A percentile compares a stretch with the other conserved stretches of the same genome.
Evolutionary conservation across 768 basidiomycete species (phyloP).

Genomic region (Termitomyces sp.): DNA sequence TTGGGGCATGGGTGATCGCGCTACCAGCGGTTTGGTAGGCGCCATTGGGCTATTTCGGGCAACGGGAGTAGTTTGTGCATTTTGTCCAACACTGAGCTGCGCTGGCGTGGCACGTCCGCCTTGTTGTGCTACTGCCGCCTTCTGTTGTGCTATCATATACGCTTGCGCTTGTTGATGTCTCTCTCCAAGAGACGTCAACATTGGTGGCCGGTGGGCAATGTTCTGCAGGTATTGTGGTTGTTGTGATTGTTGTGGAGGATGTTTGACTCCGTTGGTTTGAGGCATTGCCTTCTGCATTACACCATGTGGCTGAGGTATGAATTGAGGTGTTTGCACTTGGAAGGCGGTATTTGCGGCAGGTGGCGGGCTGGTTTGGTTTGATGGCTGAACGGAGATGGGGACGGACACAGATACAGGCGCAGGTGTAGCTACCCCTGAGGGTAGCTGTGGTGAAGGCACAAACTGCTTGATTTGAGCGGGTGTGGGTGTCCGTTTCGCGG

Average conservation of each 20-base stretch:
- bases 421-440: constrained; percentile 13
- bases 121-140: constrained; percentile 12
- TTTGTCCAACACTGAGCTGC: constrained; percentile 14
- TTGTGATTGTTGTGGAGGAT: constrained; percentile 1
- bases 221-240: background rate
- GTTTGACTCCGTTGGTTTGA: background rate
- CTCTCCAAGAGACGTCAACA: background rate
- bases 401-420: constrained; percentile 10
- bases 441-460: constrained; percentile 15
- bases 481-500: constrained; percentile 27
- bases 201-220: background rate
- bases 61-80: constrained; percentile 11
- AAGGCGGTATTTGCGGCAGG: constrained; percentile 11
- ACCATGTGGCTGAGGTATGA: constrained; percentile 3
- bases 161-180: constrained; percentile 6
- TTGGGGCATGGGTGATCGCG: constrained; percentile 24
- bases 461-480: constrained; percentile 23
- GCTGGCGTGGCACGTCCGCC: constrained; percentile 23
- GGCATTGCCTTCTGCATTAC: background rate
- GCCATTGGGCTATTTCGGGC: constrained; percentile 31
- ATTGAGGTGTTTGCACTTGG: constrained; percentile 4
- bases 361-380: constrained; percentile 11
- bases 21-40: constrained; percentile 23
- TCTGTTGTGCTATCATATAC: background rate
- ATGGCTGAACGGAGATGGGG: background rate